Conservation (phyloP, 345 rosid species). For the Erucastrum elatum region DNA sequence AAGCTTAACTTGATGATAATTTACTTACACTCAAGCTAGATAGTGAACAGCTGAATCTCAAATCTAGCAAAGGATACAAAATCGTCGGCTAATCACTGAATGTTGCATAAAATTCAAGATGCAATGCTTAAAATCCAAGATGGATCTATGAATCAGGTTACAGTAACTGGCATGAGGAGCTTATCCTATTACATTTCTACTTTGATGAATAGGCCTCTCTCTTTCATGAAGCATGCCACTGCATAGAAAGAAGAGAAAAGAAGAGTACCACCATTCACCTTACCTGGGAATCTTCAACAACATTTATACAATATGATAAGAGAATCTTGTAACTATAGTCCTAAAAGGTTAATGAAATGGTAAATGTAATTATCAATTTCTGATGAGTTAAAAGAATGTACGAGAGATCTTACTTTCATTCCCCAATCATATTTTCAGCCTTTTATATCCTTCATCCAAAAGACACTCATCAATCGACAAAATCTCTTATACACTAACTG, state of each 20-base stretch:
- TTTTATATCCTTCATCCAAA: conserved; percentile 1
- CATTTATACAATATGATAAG: conserved; percentile 16
- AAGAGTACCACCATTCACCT: conserved; percentile 30
- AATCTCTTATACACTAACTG: conserved; percentile 13
- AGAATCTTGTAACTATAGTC: not conserved
- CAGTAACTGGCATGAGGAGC: conserved; percentile 3
- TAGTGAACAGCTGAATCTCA: not conserved
- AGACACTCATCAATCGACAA: conserved; percentile 4
- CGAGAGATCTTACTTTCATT: conserved; percentile 18
- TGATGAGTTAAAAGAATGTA: not conserved
- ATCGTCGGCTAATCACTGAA: not conserved
- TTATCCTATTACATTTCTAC: conserved; percentile 11
- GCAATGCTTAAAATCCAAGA: conserved; percentile 12
- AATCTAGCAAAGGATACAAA: conserved; percentile 10
- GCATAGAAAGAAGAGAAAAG: conserved; percentile 33
- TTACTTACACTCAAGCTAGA: not conserved
- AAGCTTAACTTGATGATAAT: not conserved
- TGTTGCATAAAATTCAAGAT: conserved; percentile 2
- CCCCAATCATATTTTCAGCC: conserved; percentile 28
- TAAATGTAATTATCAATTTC: not conserved
- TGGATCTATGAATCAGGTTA: conserved; percentile 6
- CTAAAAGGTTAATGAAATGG: not conserved
- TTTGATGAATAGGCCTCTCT: conserved; percentile 18
- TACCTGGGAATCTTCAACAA: conserved; percentile 31
- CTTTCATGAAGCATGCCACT: conserved; percentile 34